Conservation (phyloP, 2,329 filamentous ascomycete species). For the Aspergillus carbonarius region DNA sequence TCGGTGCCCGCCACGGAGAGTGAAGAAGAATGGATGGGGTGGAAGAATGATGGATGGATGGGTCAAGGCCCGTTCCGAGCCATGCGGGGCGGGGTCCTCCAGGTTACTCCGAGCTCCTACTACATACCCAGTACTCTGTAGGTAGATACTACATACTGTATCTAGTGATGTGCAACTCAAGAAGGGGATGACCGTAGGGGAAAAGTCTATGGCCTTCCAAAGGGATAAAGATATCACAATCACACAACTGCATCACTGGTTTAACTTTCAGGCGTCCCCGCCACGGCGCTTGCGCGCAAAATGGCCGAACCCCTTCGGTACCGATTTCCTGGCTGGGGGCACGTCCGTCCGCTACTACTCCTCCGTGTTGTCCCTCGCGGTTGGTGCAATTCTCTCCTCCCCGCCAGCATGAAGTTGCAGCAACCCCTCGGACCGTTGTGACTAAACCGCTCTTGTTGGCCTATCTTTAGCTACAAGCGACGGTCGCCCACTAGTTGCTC, state of each 20-base stretch:
- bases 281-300: conserved; percentile 18
- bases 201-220: too few species aligned
- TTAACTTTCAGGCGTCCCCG: conserved; percentile 14
- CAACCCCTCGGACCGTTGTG: conserved; percentile 1
- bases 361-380: neutral
- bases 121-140: neutral
- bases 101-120: neutral
- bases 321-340: conserved; percentile 4
- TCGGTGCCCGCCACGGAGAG: neutral
- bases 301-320: conserved; percentile 8
- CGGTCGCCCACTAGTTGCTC: neutral
- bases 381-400: neutral
- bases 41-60: too few species aligned
- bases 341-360: neutral
- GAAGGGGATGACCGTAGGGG: too few species aligned
- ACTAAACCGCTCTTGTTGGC: neutral
- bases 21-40: too few species aligned
- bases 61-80: conserved; percentile 7
- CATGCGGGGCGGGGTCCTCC: neutral
- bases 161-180: too few species aligned
- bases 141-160: neutral
- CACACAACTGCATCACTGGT: neutral
- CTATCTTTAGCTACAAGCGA: conserved; percentile 3
- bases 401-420: neutral
- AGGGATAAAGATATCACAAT: neutral